phyloP scores from a whole-genome alignment of 2,329 filamentous ascomycete species.

The Cordyceps tenuipes region DNA sequence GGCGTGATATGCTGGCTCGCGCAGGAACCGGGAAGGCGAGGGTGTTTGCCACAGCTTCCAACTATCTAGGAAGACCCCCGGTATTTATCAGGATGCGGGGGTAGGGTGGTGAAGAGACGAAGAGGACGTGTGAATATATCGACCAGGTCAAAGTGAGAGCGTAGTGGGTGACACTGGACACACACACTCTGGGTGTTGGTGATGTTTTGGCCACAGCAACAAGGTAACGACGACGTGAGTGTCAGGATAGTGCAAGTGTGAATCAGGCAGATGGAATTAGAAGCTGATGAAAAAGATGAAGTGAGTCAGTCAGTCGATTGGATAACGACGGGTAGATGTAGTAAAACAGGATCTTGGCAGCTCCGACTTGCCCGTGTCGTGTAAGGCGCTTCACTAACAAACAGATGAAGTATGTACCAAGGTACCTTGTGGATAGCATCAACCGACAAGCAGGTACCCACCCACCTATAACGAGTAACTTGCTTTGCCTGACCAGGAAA shows the following conservation, averaged over 20 bases:
- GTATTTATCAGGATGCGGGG: not conserved
- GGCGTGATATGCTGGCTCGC: not conserved
- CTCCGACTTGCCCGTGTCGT: not conserved
- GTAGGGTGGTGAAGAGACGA: not conserved
- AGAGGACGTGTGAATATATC: not conserved
- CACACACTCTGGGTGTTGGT: not conserved
- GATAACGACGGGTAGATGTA: not conserved
- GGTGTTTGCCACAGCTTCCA: slow-evolving; percentile 6
- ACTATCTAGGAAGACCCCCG: not conserved
- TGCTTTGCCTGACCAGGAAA: too few relatives aligned
- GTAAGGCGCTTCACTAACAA: not conserved
- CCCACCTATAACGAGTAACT: too few relatives aligned
- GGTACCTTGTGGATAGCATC: not conserved
- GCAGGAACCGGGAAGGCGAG: not conserved
- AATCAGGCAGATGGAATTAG: not conserved
- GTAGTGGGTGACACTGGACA: not conserved
- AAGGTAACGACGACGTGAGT: not conserved
- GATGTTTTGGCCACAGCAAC: not conserved
- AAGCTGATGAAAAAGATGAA: not conserved
- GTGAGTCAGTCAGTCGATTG: slow-evolving; percentile 1
- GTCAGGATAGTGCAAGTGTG: not conserved
- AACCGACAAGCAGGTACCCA: not conserved
- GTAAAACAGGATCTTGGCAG: slow-evolving; percentile 4
- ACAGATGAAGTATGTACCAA: not conserved
- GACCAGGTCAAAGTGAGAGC: not conserved